phyloP scores from a whole-genome alignment of 169 alveolate species.

The Plasmodium adleri region DNA sequence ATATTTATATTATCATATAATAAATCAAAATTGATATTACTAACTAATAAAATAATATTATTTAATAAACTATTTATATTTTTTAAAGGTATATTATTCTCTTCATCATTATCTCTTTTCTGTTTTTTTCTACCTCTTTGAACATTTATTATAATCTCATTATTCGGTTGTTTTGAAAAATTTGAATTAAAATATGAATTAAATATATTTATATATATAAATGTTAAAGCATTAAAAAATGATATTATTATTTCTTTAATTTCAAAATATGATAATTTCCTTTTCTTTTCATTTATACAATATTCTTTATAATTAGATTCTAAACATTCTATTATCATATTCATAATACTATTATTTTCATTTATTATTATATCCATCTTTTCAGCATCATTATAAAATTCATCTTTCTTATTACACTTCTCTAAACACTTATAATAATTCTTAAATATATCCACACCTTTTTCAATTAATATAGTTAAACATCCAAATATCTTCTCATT shows the following conservation, averaged over 20 bases:
- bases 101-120: constrained; percentile 70
- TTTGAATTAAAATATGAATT: constrained; percentile 47
- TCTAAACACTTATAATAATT: constrained; percentile 70
- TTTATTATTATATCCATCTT: constrained; percentile 11
- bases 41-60: constrained; percentile 59
- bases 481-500: constrained; percentile 71
- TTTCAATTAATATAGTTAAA: constrained; percentile 57
- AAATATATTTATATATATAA: constrained; percentile 59
- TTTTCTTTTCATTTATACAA: constrained; percentile 48
- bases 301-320: constrained; percentile 61
- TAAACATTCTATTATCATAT: constrained; percentile 44
- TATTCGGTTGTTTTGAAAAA: constrained; percentile 41
- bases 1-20: constrained; percentile 37
- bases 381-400: constrained; percentile 17
- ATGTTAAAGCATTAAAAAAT: constrained; percentile 65
- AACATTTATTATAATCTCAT: constrained; percentile 31
- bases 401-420: constrained; percentile 39
- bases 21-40: constrained; percentile 37
- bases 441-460: constrained; percentile 71
- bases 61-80: constrained; percentile 61
- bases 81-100: constrained; percentile 30
- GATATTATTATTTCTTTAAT: constrained; percentile 54
- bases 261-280: constrained; percentile 40
- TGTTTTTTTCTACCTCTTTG: constrained; percentile 73
- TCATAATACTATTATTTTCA: constrained; percentile 63